phyloP scores from a whole-genome alignment of 176 grass and related monocot species.

The Juncus inflexus region DNA sequence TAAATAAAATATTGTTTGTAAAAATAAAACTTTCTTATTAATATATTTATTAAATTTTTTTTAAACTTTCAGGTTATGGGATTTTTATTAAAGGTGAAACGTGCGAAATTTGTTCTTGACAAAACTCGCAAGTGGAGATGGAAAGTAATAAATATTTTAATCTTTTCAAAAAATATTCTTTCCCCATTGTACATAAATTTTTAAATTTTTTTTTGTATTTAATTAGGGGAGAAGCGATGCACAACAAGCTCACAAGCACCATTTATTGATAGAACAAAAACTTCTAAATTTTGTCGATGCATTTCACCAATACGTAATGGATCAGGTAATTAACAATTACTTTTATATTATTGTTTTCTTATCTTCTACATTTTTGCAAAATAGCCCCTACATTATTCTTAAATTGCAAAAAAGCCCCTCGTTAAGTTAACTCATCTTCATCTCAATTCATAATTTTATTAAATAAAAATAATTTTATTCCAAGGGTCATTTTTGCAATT shows the following conservation, averaged over 20 bases:
- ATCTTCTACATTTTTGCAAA: not conserved
- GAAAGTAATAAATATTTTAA: slow-evolving; percentile 53
- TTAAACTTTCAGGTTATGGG: slow-evolving; percentile 66
- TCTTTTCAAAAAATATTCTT: not conserved
- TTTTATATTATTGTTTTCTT: not conserved
- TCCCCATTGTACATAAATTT: not conserved
- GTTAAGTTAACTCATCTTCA: not conserved
- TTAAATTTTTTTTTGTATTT: not conserved
- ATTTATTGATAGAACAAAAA: slow-evolving; percentile 91
- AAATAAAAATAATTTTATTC: not conserved
- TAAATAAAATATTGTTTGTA: not conserved
- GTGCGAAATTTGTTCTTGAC: slow-evolving; percentile 87
- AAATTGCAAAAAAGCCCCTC: not conserved
- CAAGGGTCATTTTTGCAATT: too few species aligned
- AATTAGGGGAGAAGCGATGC: slow-evolving; percentile 49
- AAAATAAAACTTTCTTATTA: not conserved
- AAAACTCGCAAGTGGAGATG: slow-evolving; percentile 96
- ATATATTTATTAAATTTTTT: slow-evolving; percentile 1
- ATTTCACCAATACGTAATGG: slow-evolving; percentile 94
- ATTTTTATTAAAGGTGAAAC: slow-evolving; percentile 97
- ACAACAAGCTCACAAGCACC: slow-evolving; percentile 57
- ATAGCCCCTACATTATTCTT: too few species aligned
- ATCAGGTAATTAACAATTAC: slow-evolving; percentile 51
- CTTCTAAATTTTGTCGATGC: slow-evolving; percentile 89
- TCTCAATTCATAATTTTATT: not conserved